Base-by-base conservation (phyloP, 768 basidiomycete genomes). In the Lactifluus subvellereus region DNA sequence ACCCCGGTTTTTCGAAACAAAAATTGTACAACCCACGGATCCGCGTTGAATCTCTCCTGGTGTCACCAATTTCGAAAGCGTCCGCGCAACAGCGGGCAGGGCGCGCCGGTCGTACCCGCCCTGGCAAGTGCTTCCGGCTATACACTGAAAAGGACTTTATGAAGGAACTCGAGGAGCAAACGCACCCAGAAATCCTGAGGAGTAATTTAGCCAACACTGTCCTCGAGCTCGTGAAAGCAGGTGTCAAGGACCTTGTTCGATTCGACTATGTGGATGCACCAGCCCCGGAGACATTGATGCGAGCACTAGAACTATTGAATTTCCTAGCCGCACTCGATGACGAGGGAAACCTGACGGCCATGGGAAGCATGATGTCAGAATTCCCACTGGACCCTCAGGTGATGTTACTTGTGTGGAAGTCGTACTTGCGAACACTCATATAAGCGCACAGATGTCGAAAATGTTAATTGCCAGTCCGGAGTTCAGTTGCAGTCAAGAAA, bases 321-420 rank as follows among this genome's bases (percentile, higher is more conserved):
- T 96, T 87, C 74, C 81, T 98, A 49, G 85, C 88, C 6, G 96
- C 95, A 1, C 78, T 99, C 64, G 94, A 98, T 70, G 94, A 98
- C 68, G 94, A 97, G 3, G 95, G 97, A 11, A 85, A 92, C 56
- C 74, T 99, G 61, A 98, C 97, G 0, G 75, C 85, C 0, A 77
- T 98, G 8, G 97, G 97, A 4, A 78, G 76, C 42, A 88, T 93
- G 64, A 98, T 98, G 96, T 96, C 97, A 0, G 94, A 98, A 69
- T 98, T 98, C 79, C 97, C 96, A 13, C 81, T 99, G n/a, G 97
- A 98, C 73, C 97, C 96, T 45, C 95, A 95, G 80, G 91, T 89
- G 67, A 10, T 11, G 30, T 30, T 33, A 8, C 9, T n/a, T 7
- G 8, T 13, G 1, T 22, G 47, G 22, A 13, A 9, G 30, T n/a